phyloP scores from a whole-genome alignment of 2,329 filamentous ascomycete genomes.

The Fusarium camptoceras region DNA sequence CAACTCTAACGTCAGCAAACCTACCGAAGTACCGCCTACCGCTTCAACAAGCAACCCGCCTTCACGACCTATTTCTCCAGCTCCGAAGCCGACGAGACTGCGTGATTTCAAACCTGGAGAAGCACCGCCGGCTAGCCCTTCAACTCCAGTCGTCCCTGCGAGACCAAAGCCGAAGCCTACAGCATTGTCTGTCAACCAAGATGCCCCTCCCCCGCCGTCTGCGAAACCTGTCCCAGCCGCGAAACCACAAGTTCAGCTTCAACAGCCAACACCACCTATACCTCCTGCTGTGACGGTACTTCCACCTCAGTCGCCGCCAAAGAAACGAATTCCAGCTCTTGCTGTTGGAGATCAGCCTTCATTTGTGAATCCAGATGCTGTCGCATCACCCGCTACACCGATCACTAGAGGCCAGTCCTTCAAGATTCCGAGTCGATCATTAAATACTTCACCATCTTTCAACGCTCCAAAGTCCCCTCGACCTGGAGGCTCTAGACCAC shows the following conservation, averaged over 20 bases:
- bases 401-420: slow-evolving; percentile 59
- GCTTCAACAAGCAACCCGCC: slow-evolving; percentile 43
- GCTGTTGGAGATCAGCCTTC: slow-evolving; percentile 56
- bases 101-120: slow-evolving; percentile 57
- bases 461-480: slow-evolving; percentile 58
- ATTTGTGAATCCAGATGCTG: slow-evolving; percentile 62
- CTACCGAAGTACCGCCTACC: slow-evolving; percentile 38
- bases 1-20: slow-evolving; percentile 37
- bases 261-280: slow-evolving; percentile 44
- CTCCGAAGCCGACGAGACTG: slow-evolving; percentile 58
- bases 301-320: slow-evolving; percentile 77
- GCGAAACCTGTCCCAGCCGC: slow-evolving; percentile 41
- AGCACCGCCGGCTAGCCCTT: slow-evolving; percentile 48
- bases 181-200: slow-evolving; percentile 38
- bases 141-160: slow-evolving; percentile 49
- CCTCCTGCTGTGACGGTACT: slow-evolving; percentile 76
- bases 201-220: slow-evolving; percentile 42
- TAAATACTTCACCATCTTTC: slow-evolving; percentile 61
- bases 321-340: slow-evolving; percentile 54
- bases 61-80: slow-evolving; percentile 53
- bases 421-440: slow-evolving; percentile 66
- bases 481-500: slow-evolving; percentile 62
- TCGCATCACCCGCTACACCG: slow-evolving; percentile 56
- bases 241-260: slow-evolving; percentile 43
- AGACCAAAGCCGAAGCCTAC: slow-evolving; percentile 47